A percentile compares a stretch with the other conserved stretches of the same genome.
phyloP scores from a whole-genome alignment of 148 eudicot genomes.

The Silene latifolia region DNA sequence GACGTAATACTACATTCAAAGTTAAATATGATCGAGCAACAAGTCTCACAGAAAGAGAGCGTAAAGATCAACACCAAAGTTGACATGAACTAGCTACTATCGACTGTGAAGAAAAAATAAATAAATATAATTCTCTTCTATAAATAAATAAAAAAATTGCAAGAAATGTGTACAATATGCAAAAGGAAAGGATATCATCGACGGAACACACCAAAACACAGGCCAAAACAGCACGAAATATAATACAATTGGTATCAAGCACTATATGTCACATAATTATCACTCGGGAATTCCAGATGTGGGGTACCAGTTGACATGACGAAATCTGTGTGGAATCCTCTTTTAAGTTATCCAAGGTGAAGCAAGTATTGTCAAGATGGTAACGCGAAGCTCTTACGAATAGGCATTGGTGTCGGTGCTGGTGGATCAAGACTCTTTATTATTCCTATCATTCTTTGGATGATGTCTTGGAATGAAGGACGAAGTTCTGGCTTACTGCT shows the following conservation, averaged over 20 bases:
- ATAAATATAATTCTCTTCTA: neutral
- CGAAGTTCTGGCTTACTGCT: slow-evolving; percentile 62
- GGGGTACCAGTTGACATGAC: neutral
- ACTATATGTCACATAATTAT: slow-evolving; percentile 1
- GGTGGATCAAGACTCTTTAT: slow-evolving; percentile 29
- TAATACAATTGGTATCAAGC: neutral
- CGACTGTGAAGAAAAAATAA: too few species aligned
- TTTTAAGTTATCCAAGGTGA: neutral
- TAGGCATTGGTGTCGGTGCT: slow-evolving; percentile 17
- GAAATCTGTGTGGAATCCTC: neutral
- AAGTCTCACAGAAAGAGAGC: too few species aligned
- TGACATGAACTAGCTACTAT: neutral
- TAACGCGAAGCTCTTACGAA: slow-evolving; percentile 18
- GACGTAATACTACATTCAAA: too few species aligned
- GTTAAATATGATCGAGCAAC: too few species aligned
- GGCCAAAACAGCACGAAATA: neutral
- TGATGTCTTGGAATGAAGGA: slow-evolving; percentile 65
- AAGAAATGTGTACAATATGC: neutral
- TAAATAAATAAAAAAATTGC: neutral
- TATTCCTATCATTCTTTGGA: slow-evolving; percentile 46
- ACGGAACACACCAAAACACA: neutral
- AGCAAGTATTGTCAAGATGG: neutral
- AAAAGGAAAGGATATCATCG: neutral
- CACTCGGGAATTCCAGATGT: too few species aligned
- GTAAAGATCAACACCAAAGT: too few species aligned